phyloP scores from a whole-genome alignment of 371 early-diverging fungal genomes.

The Blakeslea trispora region DNA sequence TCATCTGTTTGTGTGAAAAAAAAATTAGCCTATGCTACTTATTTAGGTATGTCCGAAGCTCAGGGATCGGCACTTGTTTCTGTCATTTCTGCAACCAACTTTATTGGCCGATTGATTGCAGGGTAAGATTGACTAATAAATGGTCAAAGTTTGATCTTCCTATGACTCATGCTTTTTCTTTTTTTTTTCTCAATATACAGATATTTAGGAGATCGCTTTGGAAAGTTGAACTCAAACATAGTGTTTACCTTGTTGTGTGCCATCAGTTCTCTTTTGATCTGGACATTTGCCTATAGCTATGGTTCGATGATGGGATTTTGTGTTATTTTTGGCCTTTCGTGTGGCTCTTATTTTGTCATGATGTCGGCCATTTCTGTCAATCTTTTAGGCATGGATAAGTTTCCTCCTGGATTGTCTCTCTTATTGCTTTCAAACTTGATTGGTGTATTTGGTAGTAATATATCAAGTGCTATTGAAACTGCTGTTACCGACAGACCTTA shows the following conservation, averaged over 20 bases:
- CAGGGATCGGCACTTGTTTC: conserved; percentile 31
- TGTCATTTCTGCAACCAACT: conserved; percentile 23
- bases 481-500: conserved; percentile 25
- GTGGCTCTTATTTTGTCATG: conserved; percentile 49
- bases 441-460: conserved; percentile 36
- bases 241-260: conserved; percentile 48
- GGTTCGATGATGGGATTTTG: conserved; percentile 49
- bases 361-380: conserved; percentile 41
- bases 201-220: conserved; percentile 47
- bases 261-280: conserved; percentile 55
- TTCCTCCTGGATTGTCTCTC: conserved; percentile 42
- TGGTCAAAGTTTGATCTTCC: too few species aligned
- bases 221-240: conserved; percentile 59
- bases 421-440: conserved; percentile 35
- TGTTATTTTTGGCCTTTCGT: conserved; percentile 60
- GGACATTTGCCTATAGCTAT: conserved; percentile 57
- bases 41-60: conserved; percentile 20
- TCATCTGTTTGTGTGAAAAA: too few species aligned
- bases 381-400: conserved; percentile 38
- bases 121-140: too few species aligned
- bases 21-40: conserved; percentile 24
- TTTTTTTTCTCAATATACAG: conserved; percentile 16
- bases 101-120: conserved; percentile 22
- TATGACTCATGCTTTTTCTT: neutral
- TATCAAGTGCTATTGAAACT: conserved; percentile 42